Evolutionary conservation across 2,329 filamentous ascomycete species (phyloP), one percentile per base, ranked within the genome.

Genomic region (Colletotrichum sp.): DNA sequence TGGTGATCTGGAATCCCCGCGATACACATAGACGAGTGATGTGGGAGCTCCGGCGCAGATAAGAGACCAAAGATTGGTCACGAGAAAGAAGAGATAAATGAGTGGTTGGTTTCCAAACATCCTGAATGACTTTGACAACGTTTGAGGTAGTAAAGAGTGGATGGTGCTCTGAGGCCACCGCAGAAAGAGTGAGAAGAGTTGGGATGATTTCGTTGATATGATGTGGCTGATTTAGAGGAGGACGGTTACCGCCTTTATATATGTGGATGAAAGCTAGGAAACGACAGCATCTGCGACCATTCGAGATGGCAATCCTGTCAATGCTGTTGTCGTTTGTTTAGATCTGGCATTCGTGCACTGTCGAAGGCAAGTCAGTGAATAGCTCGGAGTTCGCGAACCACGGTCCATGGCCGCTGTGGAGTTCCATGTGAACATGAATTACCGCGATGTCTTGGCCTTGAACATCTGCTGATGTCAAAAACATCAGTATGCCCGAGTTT

Each of bases 231-330:
- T 8, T 12, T 13, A 3, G 18, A 48, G n/a, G n/a, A 48, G 44
- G 22, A 22, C 0, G 2, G 2, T 8, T 22, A 8, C 0, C n/a
- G 6, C 3, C n/a, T 22, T 52, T 52, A 52, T 52, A 52, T 3
- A 22, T 9, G 6, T 52, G 10, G 18, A 48, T 4, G 18, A 44
- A 44, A 10, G 39, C 18, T n/a, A 44, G 18, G 1, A 12, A 44
- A n/a, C 5, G 9, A 6, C 39, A 44, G 18, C 39, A 44, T 44
- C 18, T n/a, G 18, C 18, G 18, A 44, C 3, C 18, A 44, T 44
- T 18, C 39, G 39, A 7, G 1, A 44, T 44, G 9, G 18, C 9
- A 10, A 44, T 44, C 0, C 18, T n/a, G 8, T 3, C 39, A 6
- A 5, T 44, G 16, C 39, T n/a, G 18, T 18, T 10, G 39, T 6